Conservation (phyloP, 2,329 filamentous ascomycete genomes). For the Penicillium sp. region DNA sequence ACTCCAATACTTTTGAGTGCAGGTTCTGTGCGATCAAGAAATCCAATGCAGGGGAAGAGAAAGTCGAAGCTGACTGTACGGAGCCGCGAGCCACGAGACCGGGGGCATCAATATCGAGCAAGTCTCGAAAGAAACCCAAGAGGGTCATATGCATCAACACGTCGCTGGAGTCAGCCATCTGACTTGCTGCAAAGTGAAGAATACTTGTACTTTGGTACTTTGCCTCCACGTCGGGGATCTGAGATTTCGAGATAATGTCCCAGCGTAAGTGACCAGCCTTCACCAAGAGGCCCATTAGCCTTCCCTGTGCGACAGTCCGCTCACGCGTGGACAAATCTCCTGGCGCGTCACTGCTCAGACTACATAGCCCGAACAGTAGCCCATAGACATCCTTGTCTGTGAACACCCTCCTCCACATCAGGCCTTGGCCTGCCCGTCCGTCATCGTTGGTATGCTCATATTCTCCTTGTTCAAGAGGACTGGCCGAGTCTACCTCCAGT, state of each 20-base stretch:
- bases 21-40: slow-evolving; percentile 56
- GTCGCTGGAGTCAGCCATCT: slow-evolving; percentile 61
- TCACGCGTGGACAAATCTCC: slow-evolving; percentile 51
- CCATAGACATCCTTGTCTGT: slow-evolving; percentile 61
- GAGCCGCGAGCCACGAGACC: slow-evolving; percentile 35
- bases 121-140: slow-evolving; percentile 59
- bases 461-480: slow-evolving; percentile 31
- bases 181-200: slow-evolving; percentile 56
- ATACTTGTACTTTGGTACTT: slow-evolving; percentile 47
- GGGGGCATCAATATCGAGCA: slow-evolving; percentile 50
- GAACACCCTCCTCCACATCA: slow-evolving; percentile 65
- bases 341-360: slow-evolving; percentile 42
- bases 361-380: slow-evolving; percentile 59
- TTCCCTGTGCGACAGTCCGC: slow-evolving; percentile 62
- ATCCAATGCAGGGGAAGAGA: slow-evolving; percentile 50
- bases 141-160: slow-evolving; percentile 63
- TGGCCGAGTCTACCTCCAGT: slow-evolving; percentile 52
- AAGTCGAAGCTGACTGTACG: slow-evolving; percentile 38
- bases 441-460: slow-evolving; percentile 23
- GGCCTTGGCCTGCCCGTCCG: slow-evolving; percentile 47
- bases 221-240: slow-evolving; percentile 55
- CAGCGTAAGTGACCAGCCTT: slow-evolving; percentile 58
- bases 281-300: slow-evolving; percentile 61
- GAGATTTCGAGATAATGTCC: slow-evolving; percentile 54
- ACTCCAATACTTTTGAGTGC: slow-evolving; percentile 53